These are phyloP conservation scores for Lachancea thermotolerans DNA, from an alignment of 805 yeast species.

Conservation along the genomic window DNA sequence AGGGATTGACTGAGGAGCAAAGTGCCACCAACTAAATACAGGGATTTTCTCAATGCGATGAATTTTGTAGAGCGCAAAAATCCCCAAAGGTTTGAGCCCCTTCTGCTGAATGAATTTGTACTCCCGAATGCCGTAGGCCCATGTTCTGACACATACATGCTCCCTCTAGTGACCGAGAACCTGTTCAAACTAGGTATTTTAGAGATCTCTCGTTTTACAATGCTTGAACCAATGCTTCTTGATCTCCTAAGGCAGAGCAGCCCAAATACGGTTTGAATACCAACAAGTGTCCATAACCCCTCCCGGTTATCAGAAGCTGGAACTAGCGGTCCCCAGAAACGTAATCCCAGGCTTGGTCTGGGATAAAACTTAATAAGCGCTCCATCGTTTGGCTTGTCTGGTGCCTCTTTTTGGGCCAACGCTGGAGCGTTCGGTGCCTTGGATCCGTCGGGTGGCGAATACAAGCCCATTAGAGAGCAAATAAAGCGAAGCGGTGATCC, in stretches of 20 bases:
- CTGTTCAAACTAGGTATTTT: slow-evolving; percentile 30
- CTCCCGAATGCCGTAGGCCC: slow-evolving; percentile 16
- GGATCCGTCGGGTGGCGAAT: slow-evolving; percentile 27
- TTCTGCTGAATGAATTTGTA: slow-evolving; percentile 18
- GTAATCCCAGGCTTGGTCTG: slow-evolving; percentile 54
- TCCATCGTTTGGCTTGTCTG: slow-evolving; percentile 11
- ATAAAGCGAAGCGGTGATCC: not conserved
- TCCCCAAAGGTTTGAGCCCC: slow-evolving; percentile 6
- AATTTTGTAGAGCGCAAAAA: slow-evolving; percentile 23
- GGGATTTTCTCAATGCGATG: slow-evolving; percentile 27
- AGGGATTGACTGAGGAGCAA: slow-evolving; percentile 47
- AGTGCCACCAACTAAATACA: slow-evolving; percentile 38
- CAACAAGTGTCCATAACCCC: slow-evolving; percentile 48
- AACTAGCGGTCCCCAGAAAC: slow-evolving; percentile 62
- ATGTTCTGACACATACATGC: slow-evolving; percentile 13
- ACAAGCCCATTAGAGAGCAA: slow-evolving; percentile 23
- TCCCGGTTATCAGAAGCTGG: slow-evolving; percentile 62
- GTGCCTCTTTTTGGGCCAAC: slow-evolving; percentile 15
- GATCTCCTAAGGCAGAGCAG: slow-evolving; percentile 23
- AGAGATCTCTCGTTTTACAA: slow-evolving; percentile 25
- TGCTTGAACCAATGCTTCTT: slow-evolving; percentile 13
- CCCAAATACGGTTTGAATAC: slow-evolving; percentile 49
- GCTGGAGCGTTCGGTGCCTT: slow-evolving; percentile 7
- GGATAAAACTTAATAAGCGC: slow-evolving; percentile 24
- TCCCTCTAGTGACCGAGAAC: slow-evolving; percentile 28